These are phyloP conservation scores for Ganoderma lingzhi DNA, from an alignment of 1,284 basidiomycete species.

Conservation along the genomic window DNA sequence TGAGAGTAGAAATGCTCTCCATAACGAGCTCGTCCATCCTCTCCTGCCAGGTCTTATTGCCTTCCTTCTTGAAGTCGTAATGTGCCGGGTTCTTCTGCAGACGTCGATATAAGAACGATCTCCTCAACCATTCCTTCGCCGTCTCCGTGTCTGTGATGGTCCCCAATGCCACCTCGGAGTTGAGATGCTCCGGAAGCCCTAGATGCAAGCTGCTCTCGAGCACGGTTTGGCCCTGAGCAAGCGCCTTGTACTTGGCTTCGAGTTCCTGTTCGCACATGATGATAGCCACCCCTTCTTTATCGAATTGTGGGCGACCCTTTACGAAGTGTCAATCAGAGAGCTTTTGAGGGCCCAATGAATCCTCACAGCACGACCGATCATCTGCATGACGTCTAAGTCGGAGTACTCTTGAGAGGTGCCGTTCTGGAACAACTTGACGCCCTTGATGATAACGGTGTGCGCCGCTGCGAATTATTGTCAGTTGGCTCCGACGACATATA, in stretches of 20 bases:
- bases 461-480: conserved; percentile 56
- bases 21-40: conserved; percentile 76
- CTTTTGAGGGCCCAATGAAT: neutral
- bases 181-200: conserved; percentile 89
- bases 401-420: conserved; percentile 76
- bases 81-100: conserved; percentile 83
- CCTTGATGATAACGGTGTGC: conserved; percentile 84
- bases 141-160: conserved; percentile 75
- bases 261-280: conserved; percentile 83
- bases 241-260: conserved; percentile 73
- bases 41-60: conserved; percentile 72
- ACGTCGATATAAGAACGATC: conserved; percentile 85
- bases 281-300: conserved; percentile 79
- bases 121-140: conserved; percentile 83
- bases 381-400: conserved; percentile 86
- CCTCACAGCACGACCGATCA: conserved; percentile 83
- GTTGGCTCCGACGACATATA: neutral
- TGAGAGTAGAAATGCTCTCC: conserved; percentile 68
- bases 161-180: conserved; percentile 89
- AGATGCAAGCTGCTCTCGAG: conserved; percentile 88
- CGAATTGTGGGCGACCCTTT: conserved; percentile 93
- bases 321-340: too few species aligned
- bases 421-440: conserved; percentile 78
- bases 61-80: conserved; percentile 72
- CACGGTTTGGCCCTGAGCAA: conserved; percentile 72